Evolutionary conservation across 2,329 filamentous ascomycete species (phyloP), one percentile per base, ranked within the genome.

Genomic region (Colletotrichum sp.): DNA sequence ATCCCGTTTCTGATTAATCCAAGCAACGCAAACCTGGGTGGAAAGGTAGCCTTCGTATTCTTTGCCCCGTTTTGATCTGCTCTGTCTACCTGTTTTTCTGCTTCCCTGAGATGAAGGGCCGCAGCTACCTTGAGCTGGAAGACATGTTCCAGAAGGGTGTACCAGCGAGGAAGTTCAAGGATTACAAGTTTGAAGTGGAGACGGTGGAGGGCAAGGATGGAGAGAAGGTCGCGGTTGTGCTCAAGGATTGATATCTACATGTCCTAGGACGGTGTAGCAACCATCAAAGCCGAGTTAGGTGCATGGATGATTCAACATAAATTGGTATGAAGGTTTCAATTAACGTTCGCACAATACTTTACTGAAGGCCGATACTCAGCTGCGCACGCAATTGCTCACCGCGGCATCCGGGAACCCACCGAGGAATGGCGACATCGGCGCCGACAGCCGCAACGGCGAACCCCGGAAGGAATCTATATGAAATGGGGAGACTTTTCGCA

Each of bases 11-110:
- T 83, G 0, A 83, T 80, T 28, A 82, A 81, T 34, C 75, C 77
- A 0, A 81, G 82, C 39, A 79, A 80, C 19, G 80, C 78, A 0
- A 83, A 86, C 7, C 80, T 87, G 0, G 84, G 84, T 6, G 84
- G 82, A 2, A 87, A 86, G 78, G 84, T 84, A 1, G 81, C 81
- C 0, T 88, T 87, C 48, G 79, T 87, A 1, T 87, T 85, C 76
- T 83, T 82, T 1, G 84, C 79, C 0, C 78, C 83, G 4, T 59
- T 8, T 74, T 79, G 36, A 74, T 82, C 6, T 44, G 82, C n/a
- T 79, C 75, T 27, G 76, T 80, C 25, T 78, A 82, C 28, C 83
- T 80, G 69, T 36, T 84, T 22, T 80, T 81, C 55, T 82, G 75
- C 61, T 79, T 85, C 82, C 87, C 87, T 5, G 81, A 83, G 75